Percentiles rank a stretch among this genome's conserved stretches.
Conservation (phyloP, 2,329 filamentous ascomycete genomes). For the Myriosclerotinia duriaeana region DNA sequence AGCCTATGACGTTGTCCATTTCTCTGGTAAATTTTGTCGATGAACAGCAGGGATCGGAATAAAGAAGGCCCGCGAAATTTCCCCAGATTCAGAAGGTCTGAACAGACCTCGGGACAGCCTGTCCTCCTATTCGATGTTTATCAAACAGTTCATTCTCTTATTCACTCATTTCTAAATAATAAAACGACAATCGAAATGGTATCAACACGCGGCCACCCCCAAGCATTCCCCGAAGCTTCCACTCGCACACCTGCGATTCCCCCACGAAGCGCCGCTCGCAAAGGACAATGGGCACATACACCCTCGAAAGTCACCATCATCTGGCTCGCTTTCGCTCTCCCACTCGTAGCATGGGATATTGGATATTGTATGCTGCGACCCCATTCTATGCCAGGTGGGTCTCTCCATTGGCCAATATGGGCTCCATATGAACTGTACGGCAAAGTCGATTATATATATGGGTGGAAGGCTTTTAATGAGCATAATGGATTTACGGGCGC, state of each 20-base stretch:
- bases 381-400: constrained; percentile 65
- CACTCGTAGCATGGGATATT: constrained; percentile 69
- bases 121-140: neutral
- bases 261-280: neutral
- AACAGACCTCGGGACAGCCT: neutral
- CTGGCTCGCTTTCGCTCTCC: constrained; percentile 63
- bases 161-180: neutral
- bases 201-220: constrained; percentile 55
- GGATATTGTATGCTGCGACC: constrained; percentile 65
- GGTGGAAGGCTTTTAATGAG: constrained; percentile 59
- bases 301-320: constrained; percentile 57
- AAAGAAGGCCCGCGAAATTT: constrained; percentile 23
- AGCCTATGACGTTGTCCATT: constrained; percentile 23
- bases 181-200: constrained; percentile 42
- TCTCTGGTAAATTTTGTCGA: constrained; percentile 8
- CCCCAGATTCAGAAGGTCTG: constrained; percentile 17
- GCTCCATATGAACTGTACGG: constrained; percentile 66
- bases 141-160: neutral
- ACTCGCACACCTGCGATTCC: constrained; percentile 30
- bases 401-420: constrained; percentile 61
- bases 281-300: constrained; percentile 54
- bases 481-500: constrained; percentile 64
- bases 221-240: constrained; percentile 47
- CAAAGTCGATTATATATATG: constrained; percentile 64
- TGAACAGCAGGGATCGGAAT: constrained; percentile 16